Conservation (phyloP, 495 filamentous ascomycete species). For the Corynascus novoguineensis region DNA sequence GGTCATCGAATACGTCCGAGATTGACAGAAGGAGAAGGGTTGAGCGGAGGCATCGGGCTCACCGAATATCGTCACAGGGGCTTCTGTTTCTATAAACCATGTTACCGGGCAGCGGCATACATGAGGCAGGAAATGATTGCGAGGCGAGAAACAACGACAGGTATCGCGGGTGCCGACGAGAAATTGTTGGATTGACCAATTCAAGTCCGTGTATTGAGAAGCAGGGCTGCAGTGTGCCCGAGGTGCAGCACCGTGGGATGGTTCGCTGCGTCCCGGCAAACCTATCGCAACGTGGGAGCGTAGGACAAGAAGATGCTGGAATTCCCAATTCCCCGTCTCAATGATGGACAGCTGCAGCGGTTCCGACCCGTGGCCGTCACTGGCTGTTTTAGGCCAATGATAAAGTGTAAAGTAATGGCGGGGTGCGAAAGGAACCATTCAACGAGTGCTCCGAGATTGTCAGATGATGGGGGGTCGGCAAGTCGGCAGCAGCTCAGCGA, state of each 20-base stretch:
- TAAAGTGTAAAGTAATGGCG: not conserved
- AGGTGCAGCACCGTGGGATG: slow-evolving; percentile 1
- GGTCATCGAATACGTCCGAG: not conserved
- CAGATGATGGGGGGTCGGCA: not conserved
- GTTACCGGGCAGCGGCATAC: not conserved
- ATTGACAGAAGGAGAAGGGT: not conserved
- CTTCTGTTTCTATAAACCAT: not conserved
- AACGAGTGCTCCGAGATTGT: not conserved
- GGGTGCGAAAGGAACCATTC: not conserved
- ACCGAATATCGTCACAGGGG: not conserved
- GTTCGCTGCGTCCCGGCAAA: not conserved
- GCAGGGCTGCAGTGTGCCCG: not conserved
- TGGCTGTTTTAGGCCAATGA: slow-evolving; percentile 3
- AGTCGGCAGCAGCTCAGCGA: not conserved
- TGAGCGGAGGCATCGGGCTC: not conserved
- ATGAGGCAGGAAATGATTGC: not conserved
- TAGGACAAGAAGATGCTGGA: not conserved
- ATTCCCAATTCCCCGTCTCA: too few species aligned
- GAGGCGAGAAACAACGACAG: not conserved
- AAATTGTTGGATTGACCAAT: slow-evolving; percentile 6
- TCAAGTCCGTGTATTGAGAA: not conserved
- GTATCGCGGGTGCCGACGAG: slow-evolving; percentile 5
- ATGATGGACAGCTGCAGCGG: slow-evolving; percentile 1
- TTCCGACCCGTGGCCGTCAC: not conserved
- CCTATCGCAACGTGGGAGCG: not conserved